Evolutionary conservation across 768 basidiomycete species (phyloP).

Genomic region (Hemileccinum impolitum): DNA sequence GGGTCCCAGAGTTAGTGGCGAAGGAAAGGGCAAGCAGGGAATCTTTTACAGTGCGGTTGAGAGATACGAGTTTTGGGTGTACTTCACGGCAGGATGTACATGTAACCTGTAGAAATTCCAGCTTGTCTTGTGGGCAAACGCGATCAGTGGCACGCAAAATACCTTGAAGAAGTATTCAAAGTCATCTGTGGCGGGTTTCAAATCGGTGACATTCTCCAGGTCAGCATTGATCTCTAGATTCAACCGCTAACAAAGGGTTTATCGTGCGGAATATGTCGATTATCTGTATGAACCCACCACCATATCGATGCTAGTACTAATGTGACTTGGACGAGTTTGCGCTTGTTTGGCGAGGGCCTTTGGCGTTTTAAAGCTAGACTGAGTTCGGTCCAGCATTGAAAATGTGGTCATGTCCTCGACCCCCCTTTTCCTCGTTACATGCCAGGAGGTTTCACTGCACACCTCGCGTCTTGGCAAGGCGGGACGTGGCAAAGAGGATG

Average conservation of each 20-base stretch:
- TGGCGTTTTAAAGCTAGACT: neutral
- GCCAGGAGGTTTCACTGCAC: conserved; percentile 27
- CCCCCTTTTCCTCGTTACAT: conserved; percentile 6
- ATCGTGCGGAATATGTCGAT: neutral
- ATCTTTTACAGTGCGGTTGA: conserved; percentile 61
- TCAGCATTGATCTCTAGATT: conserved; percentile 73
- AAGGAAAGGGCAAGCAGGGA: neutral
- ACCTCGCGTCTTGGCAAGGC: conserved; percentile 13
- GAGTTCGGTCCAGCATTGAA: neutral
- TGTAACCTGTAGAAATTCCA: conserved; percentile 48
- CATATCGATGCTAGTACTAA: no score
- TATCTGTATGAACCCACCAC: conserved; percentile 42
- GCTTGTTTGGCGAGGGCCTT: conserved; percentile 20
- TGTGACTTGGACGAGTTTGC: conserved; percentile 20
- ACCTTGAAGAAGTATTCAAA: conserved; percentile 85
- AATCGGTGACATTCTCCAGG: conserved; percentile 71
- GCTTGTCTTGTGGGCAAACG: neutral
- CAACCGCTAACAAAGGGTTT: conserved; percentile 41
- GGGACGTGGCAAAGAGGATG: conserved; percentile 18
- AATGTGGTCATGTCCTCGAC: conserved; percentile 25
- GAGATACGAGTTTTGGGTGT: conserved; percentile 66
- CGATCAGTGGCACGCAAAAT: neutral
- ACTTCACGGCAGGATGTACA: conserved; percentile 77
- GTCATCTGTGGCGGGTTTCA: conserved; percentile 60
- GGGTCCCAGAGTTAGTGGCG: conserved; percentile 3